Conservation (phyloP, 2,329 filamentous ascomycete species). For the Clonostachys chloroleuca region DNA sequence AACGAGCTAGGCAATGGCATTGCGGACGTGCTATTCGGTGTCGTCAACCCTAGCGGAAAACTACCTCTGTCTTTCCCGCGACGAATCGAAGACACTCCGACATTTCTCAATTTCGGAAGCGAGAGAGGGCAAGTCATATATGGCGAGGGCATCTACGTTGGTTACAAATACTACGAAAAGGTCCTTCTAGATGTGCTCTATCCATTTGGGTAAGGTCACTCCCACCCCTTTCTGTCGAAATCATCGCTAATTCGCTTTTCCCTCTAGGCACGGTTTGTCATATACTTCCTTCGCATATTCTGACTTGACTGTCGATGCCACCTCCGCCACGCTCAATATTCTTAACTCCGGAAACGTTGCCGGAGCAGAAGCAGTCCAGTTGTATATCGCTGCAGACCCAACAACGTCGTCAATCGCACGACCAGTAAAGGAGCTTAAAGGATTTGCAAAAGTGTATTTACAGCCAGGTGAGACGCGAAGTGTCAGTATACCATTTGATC, state of each 20-base stretch:
- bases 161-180: constrained; percentile 77
- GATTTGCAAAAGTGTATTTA: constrained; percentile 53
- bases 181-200: constrained; percentile 63
- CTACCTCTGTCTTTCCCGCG: constrained; percentile 70
- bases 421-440: constrained; percentile 52
- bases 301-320: constrained; percentile 39
- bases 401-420: constrained; percentile 32
- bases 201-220: constrained; percentile 52
- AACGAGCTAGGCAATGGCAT: constrained; percentile 10
- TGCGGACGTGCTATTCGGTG: constrained; percentile 9
- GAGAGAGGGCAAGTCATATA: constrained; percentile 71
- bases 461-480: constrained; percentile 37
- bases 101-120: constrained; percentile 68
- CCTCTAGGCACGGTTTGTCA: constrained; percentile 61
- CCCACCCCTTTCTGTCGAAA: no score
- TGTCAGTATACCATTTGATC: no score
- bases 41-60: constrained; percentile 50
- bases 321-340: constrained; percentile 40
- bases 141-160: constrained; percentile 76
- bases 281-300: constrained; percentile 66
- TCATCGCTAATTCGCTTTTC: no score
- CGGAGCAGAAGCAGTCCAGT: constrained; percentile 43
- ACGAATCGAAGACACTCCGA: constrained; percentile 64
- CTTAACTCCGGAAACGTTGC: constrained; percentile 47
- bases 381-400: constrained; percentile 27